A percentile compares a stretch with the other conserved stretches of the same genome.
phyloP scores from a whole-genome alignment of 1,139 yeast species.

The Entelexis sorbosivorans region DNA sequence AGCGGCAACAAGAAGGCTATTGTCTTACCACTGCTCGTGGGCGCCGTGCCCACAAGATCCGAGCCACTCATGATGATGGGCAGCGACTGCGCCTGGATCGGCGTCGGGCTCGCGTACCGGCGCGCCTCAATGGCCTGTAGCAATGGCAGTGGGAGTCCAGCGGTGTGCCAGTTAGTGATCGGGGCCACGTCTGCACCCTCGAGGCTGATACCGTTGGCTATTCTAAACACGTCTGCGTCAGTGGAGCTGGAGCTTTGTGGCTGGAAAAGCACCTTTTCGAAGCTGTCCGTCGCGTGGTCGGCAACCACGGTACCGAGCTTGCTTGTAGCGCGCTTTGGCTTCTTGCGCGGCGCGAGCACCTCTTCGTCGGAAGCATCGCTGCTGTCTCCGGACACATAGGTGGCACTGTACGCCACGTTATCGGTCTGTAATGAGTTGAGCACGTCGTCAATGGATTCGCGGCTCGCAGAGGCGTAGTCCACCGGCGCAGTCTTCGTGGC shows the following conservation, averaged over 20 bases:
- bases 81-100: slow-evolving; percentile 84
- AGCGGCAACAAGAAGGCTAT: slow-evolving; percentile 77
- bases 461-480: no score
- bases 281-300: slow-evolving; percentile 50
- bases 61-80: slow-evolving; percentile 86
- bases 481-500: no score
- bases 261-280: slow-evolving; percentile 54
- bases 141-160: slow-evolving; percentile 58
- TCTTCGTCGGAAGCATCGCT: background rate
- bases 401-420: background rate
- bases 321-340: background rate
- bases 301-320: slow-evolving; percentile 24
- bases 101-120: slow-evolving; percentile 55
- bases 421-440: background rate
- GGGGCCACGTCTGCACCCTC: slow-evolving; percentile 49
- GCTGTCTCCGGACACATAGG: background rate
- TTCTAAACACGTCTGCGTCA: slow-evolving; percentile 47
- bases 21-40: slow-evolving; percentile 95
- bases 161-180: slow-evolving; percentile 63
- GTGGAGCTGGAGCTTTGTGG: slow-evolving; percentile 51
- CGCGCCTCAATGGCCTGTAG: slow-evolving; percentile 44
- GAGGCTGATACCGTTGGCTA: slow-evolving; percentile 48
- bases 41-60: slow-evolving; percentile 88
- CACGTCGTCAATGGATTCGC: background rate
- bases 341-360: background rate